These are phyloP conservation scores for Cardamine resedifolia DNA, from an alignment of 345 rosid genomes.

Conservation along the genomic window DNA sequence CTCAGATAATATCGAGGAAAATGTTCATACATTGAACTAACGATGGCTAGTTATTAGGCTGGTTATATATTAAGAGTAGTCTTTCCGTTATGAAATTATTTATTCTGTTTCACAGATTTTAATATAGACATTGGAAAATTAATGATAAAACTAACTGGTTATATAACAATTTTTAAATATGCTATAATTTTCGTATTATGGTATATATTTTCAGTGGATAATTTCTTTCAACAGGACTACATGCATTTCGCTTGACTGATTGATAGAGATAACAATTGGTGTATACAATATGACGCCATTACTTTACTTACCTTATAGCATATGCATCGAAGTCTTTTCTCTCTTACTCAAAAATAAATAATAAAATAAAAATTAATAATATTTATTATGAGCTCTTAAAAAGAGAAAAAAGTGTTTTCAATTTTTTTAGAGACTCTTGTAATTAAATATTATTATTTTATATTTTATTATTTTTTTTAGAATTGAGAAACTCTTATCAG, in stretches of 20 bases:
- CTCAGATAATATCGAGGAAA: constrained; percentile 24
- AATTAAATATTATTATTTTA: no score
- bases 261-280: constrained; percentile 1
- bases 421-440: no score
- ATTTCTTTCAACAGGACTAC: background rate
- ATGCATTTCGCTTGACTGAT: background rate
- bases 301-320: background rate
- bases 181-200: no score
- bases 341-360: no score
- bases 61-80: background rate
- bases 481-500: no score
- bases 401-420: no score
- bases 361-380: no score
- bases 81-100: background rate
- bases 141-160: background rate
- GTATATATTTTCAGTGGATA: no score
- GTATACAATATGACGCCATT: background rate
- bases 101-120: background rate
- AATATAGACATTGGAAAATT: background rate
- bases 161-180: background rate
- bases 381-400: no score
- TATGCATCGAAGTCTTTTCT: no score
- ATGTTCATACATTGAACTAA: constrained; percentile 26
- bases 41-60: background rate
- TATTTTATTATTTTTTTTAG: no score